phyloP scores from a whole-genome alignment of 2,329 filamentous ascomycete species.

The Cryoendolithus antarcticus region DNA sequence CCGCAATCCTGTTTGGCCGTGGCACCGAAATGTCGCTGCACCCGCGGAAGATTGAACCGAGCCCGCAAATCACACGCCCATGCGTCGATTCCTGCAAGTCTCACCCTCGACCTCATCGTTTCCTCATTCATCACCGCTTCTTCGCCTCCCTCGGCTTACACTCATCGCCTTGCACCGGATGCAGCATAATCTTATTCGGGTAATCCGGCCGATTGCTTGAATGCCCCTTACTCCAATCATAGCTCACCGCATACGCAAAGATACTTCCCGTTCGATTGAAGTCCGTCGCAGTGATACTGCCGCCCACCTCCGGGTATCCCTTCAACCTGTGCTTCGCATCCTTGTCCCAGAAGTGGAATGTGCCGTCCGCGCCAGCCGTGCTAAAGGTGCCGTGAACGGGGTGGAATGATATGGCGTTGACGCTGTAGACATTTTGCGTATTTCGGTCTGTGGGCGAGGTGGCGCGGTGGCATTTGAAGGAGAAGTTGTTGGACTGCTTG shows the following conservation, averaged over 20 bases:
- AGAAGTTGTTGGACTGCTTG: slow-evolving; percentile 75
- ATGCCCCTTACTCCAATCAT: slow-evolving; percentile 98
- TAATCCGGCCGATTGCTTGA: slow-evolving; percentile 58
- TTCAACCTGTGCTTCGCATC: slow-evolving; percentile 41
- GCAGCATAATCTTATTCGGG: slow-evolving; percentile 40
- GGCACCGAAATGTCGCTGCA: too few species aligned
- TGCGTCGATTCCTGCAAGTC: too few species aligned
- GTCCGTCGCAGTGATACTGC: slow-evolving; percentile 79
- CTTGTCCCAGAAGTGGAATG: slow-evolving; percentile 90
- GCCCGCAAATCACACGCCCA: too few species aligned
- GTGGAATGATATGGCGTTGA: slow-evolving; percentile 97
- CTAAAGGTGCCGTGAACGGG: slow-evolving; percentile 95
- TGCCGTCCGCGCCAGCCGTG: slow-evolving; percentile 88
- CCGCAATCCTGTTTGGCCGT: too few species aligned
- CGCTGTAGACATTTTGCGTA: slow-evolving; percentile 78
- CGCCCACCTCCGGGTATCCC: slow-evolving; percentile 54
- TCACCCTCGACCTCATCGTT: too few species aligned
- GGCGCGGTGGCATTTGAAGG: slow-evolving; percentile 97
- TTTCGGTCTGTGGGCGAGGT: slow-evolving; percentile 50
- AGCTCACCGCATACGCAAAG: slow-evolving; percentile 61
- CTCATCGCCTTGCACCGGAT: slow-evolving; percentile 36
- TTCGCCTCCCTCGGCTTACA: slow-evolving; percentile 38
- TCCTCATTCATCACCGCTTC: slow-evolving; percentile 28
- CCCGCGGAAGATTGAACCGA: too few species aligned
- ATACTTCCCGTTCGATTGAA: slow-evolving; percentile 72